These are phyloP conservation scores for Magnaporthales sp. DNA, from an alignment of 2,329 filamentous ascomycete species.

Conservation along the genomic window DNA sequence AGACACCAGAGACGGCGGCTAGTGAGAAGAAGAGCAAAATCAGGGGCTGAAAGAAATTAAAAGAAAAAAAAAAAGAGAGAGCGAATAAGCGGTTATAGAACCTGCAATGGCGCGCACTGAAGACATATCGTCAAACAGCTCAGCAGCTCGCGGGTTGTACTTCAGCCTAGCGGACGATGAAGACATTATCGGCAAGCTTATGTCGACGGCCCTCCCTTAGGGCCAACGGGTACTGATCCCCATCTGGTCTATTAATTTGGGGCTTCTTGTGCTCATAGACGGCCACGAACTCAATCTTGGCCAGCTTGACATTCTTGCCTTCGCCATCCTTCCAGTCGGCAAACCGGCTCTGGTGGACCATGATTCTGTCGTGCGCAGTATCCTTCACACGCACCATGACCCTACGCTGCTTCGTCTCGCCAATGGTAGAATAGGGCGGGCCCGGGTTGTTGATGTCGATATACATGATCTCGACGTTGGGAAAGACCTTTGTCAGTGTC, in stretches of 20 bases:
- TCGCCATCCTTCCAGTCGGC: background rate
- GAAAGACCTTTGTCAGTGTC: background rate
- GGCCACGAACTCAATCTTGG: background rate
- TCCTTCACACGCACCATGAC: background rate
- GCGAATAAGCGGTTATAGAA: background rate
- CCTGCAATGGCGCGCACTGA: background rate
- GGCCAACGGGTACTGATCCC: background rate
- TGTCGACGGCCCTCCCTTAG: background rate
- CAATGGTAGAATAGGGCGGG: background rate
- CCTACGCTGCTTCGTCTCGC: background rate
- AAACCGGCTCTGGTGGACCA: background rate
- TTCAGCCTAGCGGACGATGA: background rate
- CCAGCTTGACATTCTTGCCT: background rate
- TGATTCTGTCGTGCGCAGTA: background rate
- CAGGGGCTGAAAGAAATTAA: background rate
- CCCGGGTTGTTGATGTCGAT: slow-evolving; percentile 2
- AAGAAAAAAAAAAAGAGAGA: background rate
- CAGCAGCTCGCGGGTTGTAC: background rate
- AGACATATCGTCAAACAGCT: background rate
- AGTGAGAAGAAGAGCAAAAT: background rate
- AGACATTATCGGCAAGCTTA: background rate
- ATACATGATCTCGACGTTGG: slow-evolving; percentile 5
- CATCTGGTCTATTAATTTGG: background rate
- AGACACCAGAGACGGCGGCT: background rate
- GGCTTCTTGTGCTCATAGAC: background rate